Evolutionary conservation across 2,329 filamentous ascomycete species (phyloP), one percentile per base, ranked within the genome.

Genomic region (Blastomyces parvus): DNA sequence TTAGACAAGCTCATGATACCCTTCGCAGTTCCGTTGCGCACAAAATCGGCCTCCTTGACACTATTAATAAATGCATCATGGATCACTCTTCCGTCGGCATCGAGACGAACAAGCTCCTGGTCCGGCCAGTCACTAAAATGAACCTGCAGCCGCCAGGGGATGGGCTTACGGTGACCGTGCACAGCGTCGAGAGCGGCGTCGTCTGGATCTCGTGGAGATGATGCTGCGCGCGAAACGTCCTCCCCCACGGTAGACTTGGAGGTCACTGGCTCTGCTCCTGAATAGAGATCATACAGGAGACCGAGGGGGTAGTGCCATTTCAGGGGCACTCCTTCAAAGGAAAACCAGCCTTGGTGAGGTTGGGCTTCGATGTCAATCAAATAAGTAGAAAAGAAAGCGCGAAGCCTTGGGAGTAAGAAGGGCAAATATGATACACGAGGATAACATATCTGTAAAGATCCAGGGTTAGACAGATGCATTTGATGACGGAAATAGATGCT

Each of bases 1-100:
- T 91, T 92, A 65, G 88, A 91, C 70, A 97, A 80, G 62, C 86
- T 88, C 90, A 96, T 96, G 71, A 96, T 92, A 65, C 89, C 88
- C 73, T 93, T 91, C 19, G 90, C 91, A 62, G 89, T 94, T 55
- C 91, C 91, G 69, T 94, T 93, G 60, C 92, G 85, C 60, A 96
- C 80, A 69, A 91, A 96, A 75, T 96, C 91, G 38, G 92, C 91
- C 81, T 89, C 87, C 72, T 89, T 89, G 66, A 89, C 86, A 61
- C 81, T 85, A 67, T 89, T 88, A 62, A 87, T 85, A 70, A 84
- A 89, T 0, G 85, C 80, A 71, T 89, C 87, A 65, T 86, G 83
- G 71, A 86, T 77, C 2, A 82, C 79, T 68, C 80, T 81, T 30
- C 80, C 81, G 30, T 81, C 78, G 0, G 74, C 73, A 69, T 87